Evolutionary conservation across 345 rosid species (phyloP).

Genomic region (Crucihimalaya himalaica): DNA sequence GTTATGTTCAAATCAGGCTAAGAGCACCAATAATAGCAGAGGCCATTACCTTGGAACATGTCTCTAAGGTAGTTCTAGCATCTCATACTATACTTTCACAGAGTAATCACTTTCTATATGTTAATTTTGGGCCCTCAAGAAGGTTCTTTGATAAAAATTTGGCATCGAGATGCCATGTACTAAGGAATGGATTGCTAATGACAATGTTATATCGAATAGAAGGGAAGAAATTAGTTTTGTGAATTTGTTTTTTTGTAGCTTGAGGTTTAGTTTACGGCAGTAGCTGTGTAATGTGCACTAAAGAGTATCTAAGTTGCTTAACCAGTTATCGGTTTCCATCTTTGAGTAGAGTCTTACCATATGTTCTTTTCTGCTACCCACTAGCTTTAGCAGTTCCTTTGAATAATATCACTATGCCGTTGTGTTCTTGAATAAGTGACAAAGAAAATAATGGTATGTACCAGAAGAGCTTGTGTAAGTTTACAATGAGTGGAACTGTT

Average conservation of each 20-base stretch:
- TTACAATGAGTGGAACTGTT: background rate
- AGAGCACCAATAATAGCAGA: constrained; percentile 70
- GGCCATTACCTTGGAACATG: constrained; percentile 93
- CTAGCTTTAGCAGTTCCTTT: background rate
- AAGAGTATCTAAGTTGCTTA: background rate
- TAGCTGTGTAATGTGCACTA: constrained; percentile 4
- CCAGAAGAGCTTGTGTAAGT: background rate
- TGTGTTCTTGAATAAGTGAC: background rate
- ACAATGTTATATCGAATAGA: background rate
- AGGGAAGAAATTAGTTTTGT: background rate
- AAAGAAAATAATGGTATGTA: background rate
- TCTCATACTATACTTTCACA: constrained; percentile 19
- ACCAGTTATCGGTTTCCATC: background rate
- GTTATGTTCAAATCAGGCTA: constrained; percentile 77
- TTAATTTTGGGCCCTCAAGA: background rate
- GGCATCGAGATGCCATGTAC: background rate
- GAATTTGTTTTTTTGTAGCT: background rate
- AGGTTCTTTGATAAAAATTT: background rate
- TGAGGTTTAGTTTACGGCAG: background rate
- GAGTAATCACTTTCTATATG: constrained; percentile 1
- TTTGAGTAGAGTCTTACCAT: background rate
- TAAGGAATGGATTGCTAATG: background rate
- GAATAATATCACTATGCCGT: background rate
- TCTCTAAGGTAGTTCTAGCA: constrained; percentile 64
- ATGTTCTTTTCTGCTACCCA: background rate